Percentiles rank a stretch among this genome's conserved stretches.
phyloP scores from a whole-genome alignment of 768 basidiomycete genomes.

The Boletus patriciae region DNA sequence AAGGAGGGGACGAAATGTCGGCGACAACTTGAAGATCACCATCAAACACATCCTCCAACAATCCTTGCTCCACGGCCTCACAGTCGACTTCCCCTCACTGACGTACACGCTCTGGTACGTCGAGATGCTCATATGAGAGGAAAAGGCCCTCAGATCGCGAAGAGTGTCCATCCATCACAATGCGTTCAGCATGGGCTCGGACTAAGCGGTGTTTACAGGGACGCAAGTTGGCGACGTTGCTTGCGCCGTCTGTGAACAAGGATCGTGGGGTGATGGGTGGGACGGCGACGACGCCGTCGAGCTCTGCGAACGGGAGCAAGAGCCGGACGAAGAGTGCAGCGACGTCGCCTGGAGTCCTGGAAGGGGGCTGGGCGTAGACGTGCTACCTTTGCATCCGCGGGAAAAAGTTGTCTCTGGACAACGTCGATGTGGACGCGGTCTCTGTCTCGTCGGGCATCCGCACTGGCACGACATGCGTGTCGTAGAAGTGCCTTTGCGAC shows the following conservation, averaged over 20 bases:
- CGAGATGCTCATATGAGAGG: slow-evolving; percentile 82
- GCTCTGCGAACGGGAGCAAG: slow-evolving; percentile 19
- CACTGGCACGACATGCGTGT: slow-evolving; percentile 28
- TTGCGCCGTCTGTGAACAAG: slow-evolving; percentile 41
- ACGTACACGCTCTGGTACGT: slow-evolving; percentile 91
- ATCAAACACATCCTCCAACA: slow-evolving; percentile 91
- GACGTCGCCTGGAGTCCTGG: slow-evolving; percentile 36
- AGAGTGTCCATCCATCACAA: slow-evolving; percentile 76
- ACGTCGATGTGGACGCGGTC: too few relatives aligned
- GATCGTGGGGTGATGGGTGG: slow-evolving; percentile 32
- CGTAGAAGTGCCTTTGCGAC: slow-evolving; percentile 44
- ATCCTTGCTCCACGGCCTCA: slow-evolving; percentile 79
- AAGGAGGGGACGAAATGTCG: slow-evolving; percentile 6
- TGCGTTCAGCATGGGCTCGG: slow-evolving; percentile 54
- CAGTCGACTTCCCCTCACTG: slow-evolving; percentile 87
- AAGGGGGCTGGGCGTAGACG: too few relatives aligned
- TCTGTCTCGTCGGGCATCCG: too few relatives aligned
- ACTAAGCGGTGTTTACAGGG: slow-evolving; percentile 22
- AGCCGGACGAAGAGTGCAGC: slow-evolving; percentile 28
- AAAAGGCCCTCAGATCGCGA: slow-evolving; percentile 85
- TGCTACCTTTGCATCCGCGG: too few relatives aligned
- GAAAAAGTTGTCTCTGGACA: too few relatives aligned
- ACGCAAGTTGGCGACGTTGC: slow-evolving; percentile 32
- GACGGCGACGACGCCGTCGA: not conserved
- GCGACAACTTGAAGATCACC: slow-evolving; percentile 34